These are phyloP conservation scores for Gilbertella persicaria DNA, from an alignment of 371 early-diverging fungal genomes.

Conservation along the genomic window DNA sequence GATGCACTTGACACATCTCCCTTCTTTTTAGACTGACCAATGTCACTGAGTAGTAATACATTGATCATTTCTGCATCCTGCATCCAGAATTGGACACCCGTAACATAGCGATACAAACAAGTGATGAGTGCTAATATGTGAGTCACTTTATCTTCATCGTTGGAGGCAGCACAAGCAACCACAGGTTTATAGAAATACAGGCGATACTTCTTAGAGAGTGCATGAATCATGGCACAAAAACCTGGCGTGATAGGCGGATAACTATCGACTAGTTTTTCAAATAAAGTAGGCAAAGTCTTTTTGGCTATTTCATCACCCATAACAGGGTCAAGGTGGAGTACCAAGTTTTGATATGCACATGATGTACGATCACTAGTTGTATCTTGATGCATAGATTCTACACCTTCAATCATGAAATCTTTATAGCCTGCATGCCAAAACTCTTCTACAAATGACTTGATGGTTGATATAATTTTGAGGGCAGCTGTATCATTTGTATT, in stretches of 20 bases:
- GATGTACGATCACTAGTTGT: constrained; percentile 21
- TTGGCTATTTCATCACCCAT: constrained; percentile 37
- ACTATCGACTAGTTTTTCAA: constrained; percentile 27
- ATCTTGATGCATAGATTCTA: constrained; percentile 34
- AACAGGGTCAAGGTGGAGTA: constrained; percentile 25
- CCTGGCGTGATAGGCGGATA: constrained; percentile 30
- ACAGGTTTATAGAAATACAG: constrained; percentile 58
- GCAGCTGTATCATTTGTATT: constrained; percentile 4
- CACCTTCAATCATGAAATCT: constrained; percentile 27
- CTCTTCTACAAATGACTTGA: constrained; percentile 31
- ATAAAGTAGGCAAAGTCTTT: constrained; percentile 35
- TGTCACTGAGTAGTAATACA: constrained; percentile 61
- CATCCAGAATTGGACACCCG: constrained; percentile 65
- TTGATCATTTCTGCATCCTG: constrained; percentile 67
- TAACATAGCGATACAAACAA: constrained; percentile 51
- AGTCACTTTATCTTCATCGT: constrained; percentile 52
- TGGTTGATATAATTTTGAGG: neutral
- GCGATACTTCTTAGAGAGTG: constrained; percentile 41
- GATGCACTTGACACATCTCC: constrained; percentile 1
- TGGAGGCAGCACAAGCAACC: constrained; percentile 62
- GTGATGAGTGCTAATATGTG: constrained; percentile 47
- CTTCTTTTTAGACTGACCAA: constrained; percentile 31
- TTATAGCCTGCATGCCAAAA: constrained; percentile 49
- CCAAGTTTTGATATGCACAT: constrained; percentile 30
- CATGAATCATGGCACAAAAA: constrained; percentile 41